Base-by-base conservation (phyloP, 306 rosid species). In the Aeschynomene evenia region DNA sequence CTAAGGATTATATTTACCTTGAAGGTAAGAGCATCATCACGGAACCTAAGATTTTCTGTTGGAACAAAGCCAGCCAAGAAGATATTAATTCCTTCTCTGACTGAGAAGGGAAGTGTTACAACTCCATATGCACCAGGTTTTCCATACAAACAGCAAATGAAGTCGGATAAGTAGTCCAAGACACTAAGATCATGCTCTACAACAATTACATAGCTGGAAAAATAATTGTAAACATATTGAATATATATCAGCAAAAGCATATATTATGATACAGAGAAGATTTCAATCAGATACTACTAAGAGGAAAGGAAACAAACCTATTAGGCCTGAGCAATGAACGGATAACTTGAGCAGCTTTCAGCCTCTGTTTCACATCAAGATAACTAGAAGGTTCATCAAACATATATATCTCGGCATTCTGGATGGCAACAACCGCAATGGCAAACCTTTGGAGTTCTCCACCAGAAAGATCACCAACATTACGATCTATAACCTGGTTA, bases 361-460 rank as follows among this genome's bases (percentile, higher is more conserved):
- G 89, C 79, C 99, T 84, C 75, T 95, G 99, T 62, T 84, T 95
- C 81, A 95, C 99, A 57, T 95, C 99, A 80, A 95, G 97, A 77
- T 91, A 95, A 82, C 97, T 95, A 42, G 97, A 95, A 34, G 99
- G 99, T 71, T 95, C 97, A 19, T 95, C 99, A 63, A 95, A 95
- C 97, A 95, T 95, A 67, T 91, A 95, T 66, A 95, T 95, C 82
- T 91, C 99, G 24, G 99, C 99, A 77, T 80, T 84, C 81, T 95
- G 99, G 73, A 91, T 85, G 69, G 96, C 96, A 76, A 95, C 96
- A 39, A 87, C 96, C 1, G 97, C 99, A 87, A 95, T 95, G 48
- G 99, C 99, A 83, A 95, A 95, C 68, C 97, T 81, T 84, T 95
- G 97, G 81, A 95, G 99, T 77, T 95, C 99, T 64, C 99, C 99